Base-by-base conservation (phyloP, 805 yeast genomes). In the Lachancea dasiensis region DNA sequence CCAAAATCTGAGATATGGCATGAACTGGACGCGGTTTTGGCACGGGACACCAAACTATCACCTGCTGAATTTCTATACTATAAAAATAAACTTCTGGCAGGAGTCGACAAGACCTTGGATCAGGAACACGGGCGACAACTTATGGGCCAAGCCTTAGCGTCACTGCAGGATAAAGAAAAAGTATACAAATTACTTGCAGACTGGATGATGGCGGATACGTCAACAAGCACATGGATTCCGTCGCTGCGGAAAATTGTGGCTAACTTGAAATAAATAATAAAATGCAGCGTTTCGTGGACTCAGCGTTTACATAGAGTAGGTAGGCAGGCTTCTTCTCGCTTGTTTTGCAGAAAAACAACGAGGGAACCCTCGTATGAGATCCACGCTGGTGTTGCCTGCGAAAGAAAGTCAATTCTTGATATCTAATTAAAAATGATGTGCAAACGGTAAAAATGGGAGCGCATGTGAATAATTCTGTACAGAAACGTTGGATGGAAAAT, bases 161-260 rank as follows among this genome's bases (percentile, higher is more conserved):
- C 52, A 19, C 34, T 41, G 16, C n/a, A 19, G 6, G 53, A 60
- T 18, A 52, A 47, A n/a, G 41, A 43, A 1, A 29, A 39, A 11
- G 69, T 63, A 38, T 67, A 65, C 39, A 58, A 50, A 40, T 51
- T 47, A 34, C 64, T 64, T 36, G 69, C 64, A 21, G 62, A 70
- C 21, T 79, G 75, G 65, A 76, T 79, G 75, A 63, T 79, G 60
- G 49, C 61, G 2, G 75, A 77, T 47, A 70, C 68, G 29, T 78
- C 82, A 1, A 72, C 75, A 8, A 67, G 76, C 36, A 58, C 61
- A 17, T 83, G 94, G 94, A 75, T 83, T 44, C 67, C 75, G 18
- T 81, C 89, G 3, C 63, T 83, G 37, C 69, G 79, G 35, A 78
- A 78, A 52, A 56, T 81, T 3, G 47, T 75, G 11, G 75, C 72